Percentiles rank a stretch among this genome's conserved stretches.
Evolutionary conservation across 176 grass and related monocot species (phyloP).

Genomic region (Chrysopogon serrulatus): DNA sequence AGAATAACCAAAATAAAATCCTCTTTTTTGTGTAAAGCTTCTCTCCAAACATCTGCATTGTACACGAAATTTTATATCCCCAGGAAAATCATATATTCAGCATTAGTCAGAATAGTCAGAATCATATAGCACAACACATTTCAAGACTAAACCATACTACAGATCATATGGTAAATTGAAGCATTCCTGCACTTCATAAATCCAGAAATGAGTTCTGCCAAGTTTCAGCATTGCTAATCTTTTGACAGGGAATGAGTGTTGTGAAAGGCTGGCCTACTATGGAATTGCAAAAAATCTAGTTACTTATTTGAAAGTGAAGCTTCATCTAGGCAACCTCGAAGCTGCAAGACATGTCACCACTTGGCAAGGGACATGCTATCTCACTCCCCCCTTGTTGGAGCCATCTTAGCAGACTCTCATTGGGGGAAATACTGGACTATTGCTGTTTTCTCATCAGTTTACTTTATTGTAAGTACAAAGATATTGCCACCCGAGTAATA

Average conservation of each 20-base stretch:
- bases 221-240: conserved; percentile 1
- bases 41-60: not conserved
- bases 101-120: not conserved
- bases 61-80: not conserved
- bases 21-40: not conserved
- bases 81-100: not conserved
- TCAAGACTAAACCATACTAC: not conserved
- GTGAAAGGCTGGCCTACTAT: conserved; percentile 86
- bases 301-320: conserved; percentile 67
- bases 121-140: not conserved
- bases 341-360: conserved; percentile 84
- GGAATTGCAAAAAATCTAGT: conserved; percentile 80
- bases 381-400: conserved; percentile 82
- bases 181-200: conserved; percentile 8
- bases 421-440: conserved; percentile 89
- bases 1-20: not conserved
- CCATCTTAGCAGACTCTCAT: conserved; percentile 77
- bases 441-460: conserved; percentile 67
- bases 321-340: conserved; percentile 71
- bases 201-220: not conserved
- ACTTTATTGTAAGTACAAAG: conserved; percentile 73
- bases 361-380: conserved; percentile 95
- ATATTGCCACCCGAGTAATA: not conserved
- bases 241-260: conserved; percentile 73
- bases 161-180: not conserved